Evolutionary conservation across 1,284 basidiomycete genomes (phyloP).

Genomic region (Pholiota adiposa): DNA sequence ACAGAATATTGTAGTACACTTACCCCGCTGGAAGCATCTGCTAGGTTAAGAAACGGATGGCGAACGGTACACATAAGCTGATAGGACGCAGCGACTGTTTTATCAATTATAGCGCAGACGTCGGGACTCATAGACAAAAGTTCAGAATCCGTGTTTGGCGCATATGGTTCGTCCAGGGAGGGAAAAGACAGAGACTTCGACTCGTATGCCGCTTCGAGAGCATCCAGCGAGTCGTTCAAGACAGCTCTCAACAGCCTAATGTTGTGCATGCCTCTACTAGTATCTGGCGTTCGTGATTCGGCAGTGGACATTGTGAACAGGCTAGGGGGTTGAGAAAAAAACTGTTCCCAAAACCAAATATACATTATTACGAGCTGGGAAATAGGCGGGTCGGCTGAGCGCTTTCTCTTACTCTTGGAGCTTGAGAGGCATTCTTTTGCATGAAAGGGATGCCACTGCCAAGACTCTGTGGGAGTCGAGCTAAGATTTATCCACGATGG

Average conservation of each 20-base stretch:
- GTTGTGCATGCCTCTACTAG: background rate
- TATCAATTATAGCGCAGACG: background rate
- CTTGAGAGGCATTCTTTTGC: background rate
- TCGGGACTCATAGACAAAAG: background rate
- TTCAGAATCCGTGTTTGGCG: background rate
- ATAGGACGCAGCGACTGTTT: slow-evolving; percentile 5
- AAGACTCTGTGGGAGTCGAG: background rate
- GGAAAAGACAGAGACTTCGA: slow-evolving; percentile 5
- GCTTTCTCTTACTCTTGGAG: background rate
- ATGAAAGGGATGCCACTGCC: background rate
- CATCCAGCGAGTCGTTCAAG: slow-evolving; percentile 8
- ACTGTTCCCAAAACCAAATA: background rate
- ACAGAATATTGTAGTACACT: background rate
- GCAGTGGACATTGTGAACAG: background rate
- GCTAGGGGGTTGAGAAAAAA: background rate
- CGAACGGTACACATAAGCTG: slow-evolving; percentile 9
- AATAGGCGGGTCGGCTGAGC: background rate
- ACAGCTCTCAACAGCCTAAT: slow-evolving; percentile 3
- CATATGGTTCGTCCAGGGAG: slow-evolving; percentile 5
- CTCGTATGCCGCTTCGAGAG: slow-evolving; percentile 4
- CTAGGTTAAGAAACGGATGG: slow-evolving; percentile 10
- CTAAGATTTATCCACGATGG: background rate
- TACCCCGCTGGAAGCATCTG: slow-evolving; percentile 10
- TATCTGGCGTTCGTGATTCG: background rate
- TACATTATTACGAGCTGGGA: background rate